phyloP scores from a whole-genome alignment of 2,329 filamentous ascomycete species.

The Leptographium galeiforme region DNA sequence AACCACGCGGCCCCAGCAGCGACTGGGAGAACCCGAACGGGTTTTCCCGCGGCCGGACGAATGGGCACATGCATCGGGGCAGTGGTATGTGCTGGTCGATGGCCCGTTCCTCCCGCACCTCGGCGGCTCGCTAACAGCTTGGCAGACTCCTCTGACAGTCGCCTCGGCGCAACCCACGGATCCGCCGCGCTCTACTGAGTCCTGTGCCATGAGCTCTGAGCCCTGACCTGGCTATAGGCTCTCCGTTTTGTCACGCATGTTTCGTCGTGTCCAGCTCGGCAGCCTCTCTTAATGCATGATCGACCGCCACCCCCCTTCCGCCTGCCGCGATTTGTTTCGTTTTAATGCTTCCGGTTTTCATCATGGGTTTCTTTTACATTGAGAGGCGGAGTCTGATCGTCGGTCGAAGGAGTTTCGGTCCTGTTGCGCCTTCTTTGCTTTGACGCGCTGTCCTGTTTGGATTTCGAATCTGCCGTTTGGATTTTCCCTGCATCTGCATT shows the following conservation, averaged over 20 bases:
- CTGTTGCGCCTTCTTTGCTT: no score
- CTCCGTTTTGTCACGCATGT: background rate
- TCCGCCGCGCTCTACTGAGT: slow-evolving; percentile 4
- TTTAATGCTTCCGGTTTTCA: background rate
- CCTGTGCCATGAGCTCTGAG: no score
- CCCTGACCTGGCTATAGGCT: background rate
- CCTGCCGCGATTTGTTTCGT: slow-evolving; percentile 1
- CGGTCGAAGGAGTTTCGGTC: slow-evolving; percentile 1
- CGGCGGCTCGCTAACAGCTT: background rate
- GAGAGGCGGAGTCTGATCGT: background rate
- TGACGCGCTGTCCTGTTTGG: background rate
- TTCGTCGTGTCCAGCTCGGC: background rate
- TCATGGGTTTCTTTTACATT: background rate
- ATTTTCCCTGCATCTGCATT: background rate
- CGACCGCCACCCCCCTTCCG: background rate
- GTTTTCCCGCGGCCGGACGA: slow-evolving; percentile 41
- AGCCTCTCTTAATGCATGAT: background rate
- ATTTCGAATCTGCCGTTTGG: background rate
- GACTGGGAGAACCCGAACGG: slow-evolving; percentile 42
- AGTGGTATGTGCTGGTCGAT: slow-evolving; percentile 32
- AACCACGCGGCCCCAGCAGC: slow-evolving; percentile 46
- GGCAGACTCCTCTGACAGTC: slow-evolving; percentile 9
- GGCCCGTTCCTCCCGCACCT: background rate
- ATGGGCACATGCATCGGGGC: slow-evolving; percentile 47
- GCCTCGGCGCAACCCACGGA: slow-evolving; percentile 1